Evolutionary conservation across 257 asterid species (phyloP), one percentile per base, ranked within the genome.

Genomic region (Ballota nigra): DNA sequence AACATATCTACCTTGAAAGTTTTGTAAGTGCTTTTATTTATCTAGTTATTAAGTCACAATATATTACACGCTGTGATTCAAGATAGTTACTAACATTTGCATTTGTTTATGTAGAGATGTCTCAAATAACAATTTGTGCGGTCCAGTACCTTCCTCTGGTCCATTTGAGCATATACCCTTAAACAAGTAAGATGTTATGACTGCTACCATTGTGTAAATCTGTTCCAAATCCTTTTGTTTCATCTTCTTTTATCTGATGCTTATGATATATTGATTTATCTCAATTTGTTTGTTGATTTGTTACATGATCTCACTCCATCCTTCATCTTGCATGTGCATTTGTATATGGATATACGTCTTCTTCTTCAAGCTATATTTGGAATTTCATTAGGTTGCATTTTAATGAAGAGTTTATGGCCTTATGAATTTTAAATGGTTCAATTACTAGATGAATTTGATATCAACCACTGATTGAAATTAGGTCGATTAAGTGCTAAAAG

Each of bases 161-260:
- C 86, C 99, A 73, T 94, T 91, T 79, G 97, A 88, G 85, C 97
- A 77, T 87, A 89, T 94, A 76, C 97, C 99, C 23, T 69, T 91
- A 38, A 86, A 79, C 93, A 94, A 94, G 99, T 94, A 83, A 82
- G 96, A 73, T 70, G 47, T 53, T 56, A 31, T 68, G 47, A 51
- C 26, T 26, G n/a, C 33, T 69, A n/a, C 19, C 55, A 2, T 47
- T 73, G 23, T 26, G n/a, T 64, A 28, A 20, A 43, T 65, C 56
- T 36, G n/a, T 58, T 19, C 34, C 56, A 13, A 28, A 34, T n/a
- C n/a, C 4, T 38, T 63, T 24, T 28, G 10, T 49, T 33, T 68
- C 52, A 20, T 56, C 28, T 49, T 26, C 23, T 20, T 58, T 29
- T 36, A 58, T 55, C 23, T 40, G 11, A 19, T 29, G 47, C 53